These are phyloP conservation scores for Gossypium turneri DNA, from an alignment of 345 rosid genomes.

Conservation along the genomic window DNA sequence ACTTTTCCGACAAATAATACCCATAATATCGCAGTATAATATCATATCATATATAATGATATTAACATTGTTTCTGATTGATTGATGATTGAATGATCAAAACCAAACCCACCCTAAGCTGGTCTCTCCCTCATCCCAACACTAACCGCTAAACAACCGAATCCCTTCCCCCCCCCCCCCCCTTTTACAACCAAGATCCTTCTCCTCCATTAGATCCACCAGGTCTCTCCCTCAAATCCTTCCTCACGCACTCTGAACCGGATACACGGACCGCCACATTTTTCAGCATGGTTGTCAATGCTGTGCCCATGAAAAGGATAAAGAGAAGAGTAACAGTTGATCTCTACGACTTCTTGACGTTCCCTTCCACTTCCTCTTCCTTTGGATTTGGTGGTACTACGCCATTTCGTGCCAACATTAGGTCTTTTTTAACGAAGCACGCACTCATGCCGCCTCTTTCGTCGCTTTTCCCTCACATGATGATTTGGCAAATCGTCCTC, in stretches of 20 bases:
- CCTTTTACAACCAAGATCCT: background rate
- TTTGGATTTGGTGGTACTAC: constrained; percentile 10
- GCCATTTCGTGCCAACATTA: constrained; percentile 46
- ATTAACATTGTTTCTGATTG: background rate
- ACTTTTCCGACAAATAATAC: background rate
- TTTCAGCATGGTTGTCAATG: constrained; percentile 45
- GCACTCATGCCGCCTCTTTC: constrained; percentile 49
- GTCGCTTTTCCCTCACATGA: constrained; percentile 48
- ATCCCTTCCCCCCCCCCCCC: background rate
- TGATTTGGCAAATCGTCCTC: constrained; percentile 53
- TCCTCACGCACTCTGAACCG: background rate
- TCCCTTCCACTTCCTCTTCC: constrained; percentile 39
- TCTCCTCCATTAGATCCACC: background rate
- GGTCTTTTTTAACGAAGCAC: constrained; percentile 40
- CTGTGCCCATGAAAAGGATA: constrained; percentile 56
- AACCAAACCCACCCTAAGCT: background rate
- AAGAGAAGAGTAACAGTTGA: constrained; percentile 70
- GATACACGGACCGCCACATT: constrained; percentile 19
- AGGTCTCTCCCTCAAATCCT: background rate
- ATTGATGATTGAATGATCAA: background rate
- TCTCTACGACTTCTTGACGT: constrained; percentile 49
- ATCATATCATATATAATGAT: background rate
- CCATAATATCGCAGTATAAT: background rate
- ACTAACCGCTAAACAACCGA: background rate
- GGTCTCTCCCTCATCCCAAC: constrained; percentile 1